phyloP scores from a whole-genome alignment of 2,329 filamentous ascomycete genomes.

The Xylariaceae sp. region DNA sequence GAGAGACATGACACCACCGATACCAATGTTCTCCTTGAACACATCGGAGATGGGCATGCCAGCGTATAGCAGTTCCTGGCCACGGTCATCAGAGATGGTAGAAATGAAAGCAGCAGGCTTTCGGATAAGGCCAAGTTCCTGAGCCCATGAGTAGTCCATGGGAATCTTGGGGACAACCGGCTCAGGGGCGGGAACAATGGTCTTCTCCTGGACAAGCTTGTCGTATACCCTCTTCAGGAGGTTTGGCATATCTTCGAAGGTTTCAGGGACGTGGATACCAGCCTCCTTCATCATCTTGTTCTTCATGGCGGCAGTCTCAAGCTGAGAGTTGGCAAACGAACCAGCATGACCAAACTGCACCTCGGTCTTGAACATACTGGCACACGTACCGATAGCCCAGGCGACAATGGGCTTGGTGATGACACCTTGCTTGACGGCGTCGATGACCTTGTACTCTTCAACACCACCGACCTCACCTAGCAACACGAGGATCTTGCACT shows the following conservation, averaged over 20 bases:
- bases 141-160: constrained; percentile 99
- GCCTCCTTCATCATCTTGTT: constrained; percentile 96
- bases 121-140: constrained; percentile 98
- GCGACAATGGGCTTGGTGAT: constrained; percentile 99
- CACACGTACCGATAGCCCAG: constrained; percentile 98
- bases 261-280: constrained; percentile 89
- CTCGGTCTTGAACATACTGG: constrained; percentile 99
- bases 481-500: constrained; percentile 94
- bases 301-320: constrained; percentile 94
- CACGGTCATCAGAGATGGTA: constrained; percentile 99
- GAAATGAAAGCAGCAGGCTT: constrained; percentile 99
- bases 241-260: constrained; percentile 89
- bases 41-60: constrained; percentile 99
- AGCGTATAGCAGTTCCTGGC: constrained; percentile 96
- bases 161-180: constrained; percentile 97
- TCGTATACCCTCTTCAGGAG: constrained; percentile 79
- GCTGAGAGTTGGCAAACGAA: constrained; percentile 97
- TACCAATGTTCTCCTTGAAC: constrained; percentile 97
- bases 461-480: constrained; percentile 99
- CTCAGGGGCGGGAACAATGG: constrained; percentile 80
- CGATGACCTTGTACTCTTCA: constrained; percentile 99
- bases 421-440: constrained; percentile 86
- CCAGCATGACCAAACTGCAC: constrained; percentile 99
- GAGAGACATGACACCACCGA: constrained; percentile 99
- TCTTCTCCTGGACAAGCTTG: constrained; percentile 76